Conservation (phyloP, 352 stramenopile species). For the Globisporangium recalcitrans region DNA sequence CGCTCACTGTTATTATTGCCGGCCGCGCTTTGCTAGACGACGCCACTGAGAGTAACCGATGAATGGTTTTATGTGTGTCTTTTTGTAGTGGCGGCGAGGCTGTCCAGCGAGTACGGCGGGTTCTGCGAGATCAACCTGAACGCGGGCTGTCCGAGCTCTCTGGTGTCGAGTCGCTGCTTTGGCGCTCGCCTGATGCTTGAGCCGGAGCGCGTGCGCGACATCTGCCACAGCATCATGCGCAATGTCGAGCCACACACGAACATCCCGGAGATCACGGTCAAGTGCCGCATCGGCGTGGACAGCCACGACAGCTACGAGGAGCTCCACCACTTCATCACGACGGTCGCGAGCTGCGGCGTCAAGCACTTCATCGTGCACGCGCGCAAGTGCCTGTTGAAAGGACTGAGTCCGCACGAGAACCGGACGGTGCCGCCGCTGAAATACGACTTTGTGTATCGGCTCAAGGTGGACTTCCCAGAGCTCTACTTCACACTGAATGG, state of each 20-base stretch:
- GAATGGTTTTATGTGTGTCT: not conserved
- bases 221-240: constrained; percentile 85
- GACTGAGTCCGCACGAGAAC: constrained; percentile 95
- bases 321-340: constrained; percentile 92
- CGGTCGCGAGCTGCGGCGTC: constrained; percentile 85
- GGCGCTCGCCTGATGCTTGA: constrained; percentile 97
- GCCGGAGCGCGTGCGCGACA: constrained; percentile 90
- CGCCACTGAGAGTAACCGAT: not conserved
- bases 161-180: constrained; percentile 89
- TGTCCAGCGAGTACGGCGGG: constrained; percentile 84
- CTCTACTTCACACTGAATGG: constrained; percentile 98
- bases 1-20: not conserved
- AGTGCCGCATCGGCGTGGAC: constrained; percentile 98
- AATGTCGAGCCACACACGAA: constrained; percentile 28
- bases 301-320: constrained; percentile 91
- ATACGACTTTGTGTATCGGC: constrained; percentile 92
- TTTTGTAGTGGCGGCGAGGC: constrained; percentile 45
- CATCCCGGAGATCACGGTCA: constrained; percentile 90
- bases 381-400: constrained; percentile 96
- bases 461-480: constrained; percentile 95
- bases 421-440: constrained; percentile 95
- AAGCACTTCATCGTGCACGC: constrained; percentile 98
- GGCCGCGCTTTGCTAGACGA: not conserved
- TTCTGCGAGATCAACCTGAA: constrained; percentile 97
- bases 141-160: constrained; percentile 89